phyloP scores from a whole-genome alignment of 495 filamentous ascomycete species.

The Hyaloscypha bicolor region DNA sequence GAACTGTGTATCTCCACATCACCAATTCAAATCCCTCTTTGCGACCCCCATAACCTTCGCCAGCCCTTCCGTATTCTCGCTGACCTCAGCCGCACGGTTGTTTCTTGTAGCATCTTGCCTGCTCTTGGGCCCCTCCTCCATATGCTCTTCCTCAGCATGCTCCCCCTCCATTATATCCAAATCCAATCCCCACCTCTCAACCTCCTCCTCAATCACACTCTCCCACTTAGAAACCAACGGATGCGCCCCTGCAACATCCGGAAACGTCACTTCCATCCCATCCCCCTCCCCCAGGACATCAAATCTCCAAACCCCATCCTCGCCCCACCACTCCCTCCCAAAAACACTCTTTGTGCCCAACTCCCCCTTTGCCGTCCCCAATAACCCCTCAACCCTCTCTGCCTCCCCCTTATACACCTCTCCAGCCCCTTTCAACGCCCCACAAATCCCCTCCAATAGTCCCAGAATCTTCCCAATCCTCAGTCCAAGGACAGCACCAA shows the following conservation, averaged over 20 bases:
- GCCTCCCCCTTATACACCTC: constrained; percentile 34
- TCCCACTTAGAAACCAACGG: constrained; percentile 62
- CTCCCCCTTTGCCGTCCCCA: constrained; percentile 58
- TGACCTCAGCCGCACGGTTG: not conserved
- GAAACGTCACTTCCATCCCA: constrained; percentile 45
- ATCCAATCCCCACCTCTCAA: constrained; percentile 43
- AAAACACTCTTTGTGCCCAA: constrained; percentile 66
- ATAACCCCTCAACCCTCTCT: constrained; percentile 43
- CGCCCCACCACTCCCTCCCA: constrained; percentile 57
- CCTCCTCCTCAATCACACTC: constrained; percentile 44
- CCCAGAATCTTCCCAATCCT: constrained; percentile 72
- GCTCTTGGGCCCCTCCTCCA: constrained; percentile 1
- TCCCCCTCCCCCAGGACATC: constrained; percentile 42
- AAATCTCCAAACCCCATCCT: constrained; percentile 66
- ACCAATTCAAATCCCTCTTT: constrained; percentile 30
- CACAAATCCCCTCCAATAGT: constrained; percentile 64
- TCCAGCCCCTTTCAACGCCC: constrained; percentile 26
- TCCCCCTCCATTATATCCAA: constrained; percentile 36
- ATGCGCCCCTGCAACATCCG: constrained; percentile 59
- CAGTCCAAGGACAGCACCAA: constrained; percentile 79
- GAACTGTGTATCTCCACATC: not conserved
- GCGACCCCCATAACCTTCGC: constrained; percentile 19
- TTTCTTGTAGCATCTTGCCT: not conserved
- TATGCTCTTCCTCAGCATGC: not conserved
- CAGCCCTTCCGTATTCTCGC: not conserved